These are phyloP conservation scores for Aureobasidium uvarum DNA, from an alignment of 2,329 filamentous ascomycete genomes.

Conservation along the genomic window DNA sequence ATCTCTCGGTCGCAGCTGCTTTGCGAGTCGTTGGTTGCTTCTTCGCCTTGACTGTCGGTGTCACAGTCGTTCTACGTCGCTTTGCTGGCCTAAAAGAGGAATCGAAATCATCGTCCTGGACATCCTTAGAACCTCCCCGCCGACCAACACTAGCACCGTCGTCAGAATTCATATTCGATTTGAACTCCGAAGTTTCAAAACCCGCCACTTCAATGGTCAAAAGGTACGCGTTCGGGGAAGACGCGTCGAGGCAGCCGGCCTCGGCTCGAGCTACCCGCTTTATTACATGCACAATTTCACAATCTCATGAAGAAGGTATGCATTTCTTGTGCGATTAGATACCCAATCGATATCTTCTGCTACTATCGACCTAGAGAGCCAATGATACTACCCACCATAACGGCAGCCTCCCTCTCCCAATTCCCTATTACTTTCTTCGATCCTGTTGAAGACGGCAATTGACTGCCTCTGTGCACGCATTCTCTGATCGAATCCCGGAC, in stretches of 20 bases:
- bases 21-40: slow-evolving; percentile 26
- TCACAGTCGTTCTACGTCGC: slow-evolving; percentile 29
- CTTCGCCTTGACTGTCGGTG: slow-evolving; percentile 31
- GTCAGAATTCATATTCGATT: slow-evolving; percentile 4
- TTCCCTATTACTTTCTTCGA: slow-evolving; percentile 46
- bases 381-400: slow-evolving; percentile 87
- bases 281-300: background rate
- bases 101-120: slow-evolving; percentile 32
- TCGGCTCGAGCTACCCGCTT: slow-evolving; percentile 8
- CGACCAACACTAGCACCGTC: background rate
- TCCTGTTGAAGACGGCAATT: slow-evolving; percentile 56
- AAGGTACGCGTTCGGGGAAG: slow-evolving; percentile 7
- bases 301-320: background rate
- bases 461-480: slow-evolving; percentile 76
- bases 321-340: background rate
- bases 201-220: slow-evolving; percentile 10
- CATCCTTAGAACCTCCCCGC: background rate
- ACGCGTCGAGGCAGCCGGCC: slow-evolving; percentile 15
- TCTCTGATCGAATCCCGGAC: slow-evolving; percentile 77
- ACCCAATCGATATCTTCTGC: background rate
- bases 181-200: background rate
- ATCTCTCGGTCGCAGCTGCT: slow-evolving; percentile 19
- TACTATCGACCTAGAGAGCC: slow-evolving; percentile 45
- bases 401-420: slow-evolving; percentile 90
- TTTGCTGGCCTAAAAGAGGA: slow-evolving; percentile 38